A percentile compares a stretch with the other conserved stretches of the same genome.
These are phyloP conservation scores for Rugosomyces carneus DNA, from an alignment of 1,284 basidiomycete species.

Conservation along the genomic window DNA sequence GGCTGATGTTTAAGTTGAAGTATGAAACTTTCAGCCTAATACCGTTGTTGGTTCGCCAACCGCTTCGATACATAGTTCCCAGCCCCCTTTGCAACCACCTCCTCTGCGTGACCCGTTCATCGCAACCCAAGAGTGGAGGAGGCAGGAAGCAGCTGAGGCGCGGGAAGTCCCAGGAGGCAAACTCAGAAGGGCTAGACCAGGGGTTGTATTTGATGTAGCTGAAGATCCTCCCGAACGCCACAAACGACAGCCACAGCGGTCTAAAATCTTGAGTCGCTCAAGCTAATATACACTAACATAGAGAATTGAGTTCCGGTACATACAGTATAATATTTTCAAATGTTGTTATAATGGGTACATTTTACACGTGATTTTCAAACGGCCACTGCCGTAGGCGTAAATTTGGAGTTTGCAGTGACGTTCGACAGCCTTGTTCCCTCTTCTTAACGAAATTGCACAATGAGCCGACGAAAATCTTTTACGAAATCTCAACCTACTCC, in stretches of 20 bases:
- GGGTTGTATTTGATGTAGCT: constrained; percentile 62
- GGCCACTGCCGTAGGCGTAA: constrained; percentile 7
- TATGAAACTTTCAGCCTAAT: constrained; percentile 40
- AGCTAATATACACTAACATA: constrained; percentile 2
- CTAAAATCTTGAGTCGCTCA: constrained; percentile 8
- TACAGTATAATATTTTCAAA: too few relatives aligned
- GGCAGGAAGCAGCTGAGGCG: constrained; percentile 27
- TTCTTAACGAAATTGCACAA: constrained; percentile 17
- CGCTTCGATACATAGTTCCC: constrained; percentile 54
- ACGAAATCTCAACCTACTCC: constrained; percentile 18
- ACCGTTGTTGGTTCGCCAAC: constrained; percentile 70
- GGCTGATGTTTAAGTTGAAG: constrained; percentile 14
- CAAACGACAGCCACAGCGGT: constrained; percentile 17
- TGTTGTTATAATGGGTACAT: not conserved
- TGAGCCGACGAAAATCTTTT: constrained; percentile 35
- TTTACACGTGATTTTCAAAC: constrained; percentile 12
- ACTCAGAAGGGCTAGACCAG: constrained; percentile 51
- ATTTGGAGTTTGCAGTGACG: not conserved
- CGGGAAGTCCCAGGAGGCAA: constrained; percentile 30
- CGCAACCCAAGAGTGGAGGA: constrained; percentile 64
- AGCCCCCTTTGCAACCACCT: constrained; percentile 50
- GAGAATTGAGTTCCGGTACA: not conserved
- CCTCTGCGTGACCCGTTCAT: constrained; percentile 53
- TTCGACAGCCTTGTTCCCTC: not conserved
- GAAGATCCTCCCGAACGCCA: constrained; percentile 40